These are phyloP conservation scores for Nakazawaea ishiwadae DNA, from an alignment of 805 yeast genomes.

Conservation along the genomic window DNA sequence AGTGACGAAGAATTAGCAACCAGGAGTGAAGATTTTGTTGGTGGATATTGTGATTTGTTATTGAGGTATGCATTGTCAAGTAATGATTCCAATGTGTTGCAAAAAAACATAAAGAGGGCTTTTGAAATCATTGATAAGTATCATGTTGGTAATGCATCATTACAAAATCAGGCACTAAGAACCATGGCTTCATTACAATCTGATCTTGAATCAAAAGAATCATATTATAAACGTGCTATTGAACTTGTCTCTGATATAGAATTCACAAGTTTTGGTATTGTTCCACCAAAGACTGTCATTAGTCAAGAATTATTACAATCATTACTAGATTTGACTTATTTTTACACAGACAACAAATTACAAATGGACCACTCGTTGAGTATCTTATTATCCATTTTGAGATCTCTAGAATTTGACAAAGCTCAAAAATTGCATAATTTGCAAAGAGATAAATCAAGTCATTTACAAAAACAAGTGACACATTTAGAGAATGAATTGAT, in stretches of 20 bases:
- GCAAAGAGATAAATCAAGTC: constrained; percentile 13
- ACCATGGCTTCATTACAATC: constrained; percentile 29
- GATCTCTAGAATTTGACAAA: constrained; percentile 21
- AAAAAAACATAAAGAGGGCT: too few species aligned
- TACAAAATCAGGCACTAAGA: constrained; percentile 30
- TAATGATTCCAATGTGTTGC: constrained; percentile 24
- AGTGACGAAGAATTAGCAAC: constrained; percentile 20
- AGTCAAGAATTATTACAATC: constrained; percentile 22
- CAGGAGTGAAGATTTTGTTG: constrained; percentile 25
- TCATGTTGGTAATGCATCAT: constrained; percentile 20
- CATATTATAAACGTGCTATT: neutral
- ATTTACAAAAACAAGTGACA: constrained; percentile 18
- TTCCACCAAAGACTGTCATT: constrained; percentile 20
- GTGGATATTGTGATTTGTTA: constrained; percentile 31
- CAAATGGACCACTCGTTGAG: constrained; percentile 25
- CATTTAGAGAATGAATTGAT: constrained; percentile 24
- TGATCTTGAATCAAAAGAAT: constrained; percentile 15
- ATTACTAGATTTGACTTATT: constrained; percentile 24
- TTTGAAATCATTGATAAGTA: constrained; percentile 19
- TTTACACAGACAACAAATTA: constrained; percentile 23
- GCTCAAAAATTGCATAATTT: constrained; percentile 9
- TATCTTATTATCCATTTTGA: constrained; percentile 29
- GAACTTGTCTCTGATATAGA: neutral
- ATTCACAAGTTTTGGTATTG: constrained; percentile 11
- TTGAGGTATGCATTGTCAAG: constrained; percentile 33